Conservation (phyloP, 257 asterid genomes). For the Solanum okadae region DNA sequence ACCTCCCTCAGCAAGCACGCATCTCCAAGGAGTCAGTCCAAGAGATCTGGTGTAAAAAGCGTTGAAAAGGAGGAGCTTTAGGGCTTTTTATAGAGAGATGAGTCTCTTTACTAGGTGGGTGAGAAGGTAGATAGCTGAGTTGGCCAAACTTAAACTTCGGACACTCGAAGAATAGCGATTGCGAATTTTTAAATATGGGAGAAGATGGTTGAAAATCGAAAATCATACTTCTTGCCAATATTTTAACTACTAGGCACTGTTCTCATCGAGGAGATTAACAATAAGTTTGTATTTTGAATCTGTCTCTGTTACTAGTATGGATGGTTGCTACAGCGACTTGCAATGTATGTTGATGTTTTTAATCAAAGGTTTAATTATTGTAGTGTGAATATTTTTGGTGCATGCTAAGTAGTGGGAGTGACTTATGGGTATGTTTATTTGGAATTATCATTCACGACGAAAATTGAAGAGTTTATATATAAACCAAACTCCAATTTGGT, state of each 20-base stretch:
- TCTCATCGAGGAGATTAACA: background rate
- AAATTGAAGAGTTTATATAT: background rate
- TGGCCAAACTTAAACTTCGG: background rate
- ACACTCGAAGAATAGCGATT: too few species aligned
- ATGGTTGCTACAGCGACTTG: background rate
- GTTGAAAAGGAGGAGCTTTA: constrained; percentile 24
- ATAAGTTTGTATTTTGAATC: too few species aligned
- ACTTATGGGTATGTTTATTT: background rate
- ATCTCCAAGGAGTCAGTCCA: constrained; percentile 23
- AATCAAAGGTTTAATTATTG: background rate
- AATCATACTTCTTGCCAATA: too few species aligned
- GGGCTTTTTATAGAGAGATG: background rate
- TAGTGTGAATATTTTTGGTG: background rate
- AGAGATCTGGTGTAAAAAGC: constrained; percentile 34
- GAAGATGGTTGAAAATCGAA: too few species aligned
- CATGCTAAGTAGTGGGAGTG: background rate
- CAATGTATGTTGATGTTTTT: background rate
- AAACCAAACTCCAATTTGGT: background rate
- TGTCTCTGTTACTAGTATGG: background rate
- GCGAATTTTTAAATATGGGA: too few species aligned
- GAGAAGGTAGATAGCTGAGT: background rate
- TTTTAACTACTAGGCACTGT: background rate
- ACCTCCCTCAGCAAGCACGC: constrained; percentile 18
- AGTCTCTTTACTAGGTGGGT: background rate
- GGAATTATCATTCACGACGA: background rate